phyloP scores from a whole-genome alignment of 345 rosid genomes.

The Lepidium africanum region DNA sequence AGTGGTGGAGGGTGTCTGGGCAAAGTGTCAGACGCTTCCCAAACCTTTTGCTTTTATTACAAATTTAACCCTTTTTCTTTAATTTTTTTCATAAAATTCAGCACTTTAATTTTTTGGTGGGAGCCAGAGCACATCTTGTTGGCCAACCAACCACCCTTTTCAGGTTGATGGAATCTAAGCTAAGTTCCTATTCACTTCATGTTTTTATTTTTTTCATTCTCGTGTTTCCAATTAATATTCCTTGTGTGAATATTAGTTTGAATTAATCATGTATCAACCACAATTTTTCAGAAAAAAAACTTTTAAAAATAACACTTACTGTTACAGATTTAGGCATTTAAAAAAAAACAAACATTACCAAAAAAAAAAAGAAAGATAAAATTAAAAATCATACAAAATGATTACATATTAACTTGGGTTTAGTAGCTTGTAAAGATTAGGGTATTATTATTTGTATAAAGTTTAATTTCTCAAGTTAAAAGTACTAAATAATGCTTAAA shows the following conservation, averaged over 20 bases:
- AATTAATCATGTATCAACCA: too few relatives aligned
- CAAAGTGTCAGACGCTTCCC: background rate
- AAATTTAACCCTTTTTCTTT: constrained; percentile 7
- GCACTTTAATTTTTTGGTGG: background rate
- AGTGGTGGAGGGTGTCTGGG: constrained; percentile 15
- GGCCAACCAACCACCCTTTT: constrained; percentile 24
- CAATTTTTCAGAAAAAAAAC: too few relatives aligned
- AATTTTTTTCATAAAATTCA: background rate
- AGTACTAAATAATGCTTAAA: too few relatives aligned
- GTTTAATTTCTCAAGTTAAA: too few relatives aligned
- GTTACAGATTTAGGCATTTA: too few relatives aligned
- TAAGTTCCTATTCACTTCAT: background rate
- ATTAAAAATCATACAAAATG: too few relatives aligned
- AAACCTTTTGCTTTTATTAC: constrained; percentile 20
- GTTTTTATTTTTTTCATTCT: background rate
- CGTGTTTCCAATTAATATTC: background rate
- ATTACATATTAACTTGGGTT: too few relatives aligned
- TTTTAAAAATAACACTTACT: too few relatives aligned
- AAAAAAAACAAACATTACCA: too few relatives aligned
- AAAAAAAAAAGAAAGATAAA: too few relatives aligned
- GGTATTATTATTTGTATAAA: too few relatives aligned
- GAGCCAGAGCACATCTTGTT: constrained; percentile 24
- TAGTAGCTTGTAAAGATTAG: too few relatives aligned
- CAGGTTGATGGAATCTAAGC: constrained; percentile 23
- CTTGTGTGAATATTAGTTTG: background rate